Percentiles rank a stretch among this genome's conserved stretches.
Evolutionary conservation across 176 grass and related monocot genomes (phyloP).

Genomic region (Phyllostachys edulis): DNA sequence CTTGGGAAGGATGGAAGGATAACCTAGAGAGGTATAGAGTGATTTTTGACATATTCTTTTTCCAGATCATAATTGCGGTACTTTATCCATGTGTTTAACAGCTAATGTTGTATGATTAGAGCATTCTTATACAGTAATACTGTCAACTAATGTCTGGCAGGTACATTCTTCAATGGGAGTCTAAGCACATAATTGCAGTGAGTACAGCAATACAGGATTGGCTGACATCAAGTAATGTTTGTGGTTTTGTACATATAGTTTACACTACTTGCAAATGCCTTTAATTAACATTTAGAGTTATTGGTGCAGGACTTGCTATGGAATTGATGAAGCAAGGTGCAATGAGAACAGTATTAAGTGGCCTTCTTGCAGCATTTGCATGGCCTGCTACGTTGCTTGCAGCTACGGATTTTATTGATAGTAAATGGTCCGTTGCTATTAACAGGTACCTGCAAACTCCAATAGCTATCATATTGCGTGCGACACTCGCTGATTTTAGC

Average conservation of each 20-base stretch:
- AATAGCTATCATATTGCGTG: background rate
- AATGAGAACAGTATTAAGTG: constrained; percentile 78
- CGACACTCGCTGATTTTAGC: background rate
- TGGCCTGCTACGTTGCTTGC: constrained; percentile 73
- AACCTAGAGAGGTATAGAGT: constrained; percentile 77
- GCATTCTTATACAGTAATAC: background rate
- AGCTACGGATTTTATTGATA: constrained; percentile 93
- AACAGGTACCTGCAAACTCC: constrained; percentile 62
- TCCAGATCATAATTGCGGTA: constrained; percentile 11
- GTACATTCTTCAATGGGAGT: constrained; percentile 88
- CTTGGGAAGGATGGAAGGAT: constrained; percentile 87
- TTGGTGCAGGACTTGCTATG: constrained; percentile 55
- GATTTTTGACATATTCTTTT: constrained; percentile 14
- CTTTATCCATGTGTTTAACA: background rate
- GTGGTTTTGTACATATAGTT: constrained; percentile 6
- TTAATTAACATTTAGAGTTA: constrained; percentile 21
- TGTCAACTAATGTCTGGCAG: constrained; percentile 40
- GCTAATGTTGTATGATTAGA: constrained; percentile 12
- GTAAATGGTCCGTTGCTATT: constrained; percentile 93
- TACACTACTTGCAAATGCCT: background rate
- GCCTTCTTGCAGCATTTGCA: constrained; percentile 76
- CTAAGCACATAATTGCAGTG: constrained; percentile 74
- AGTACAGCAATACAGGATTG: constrained; percentile 94
- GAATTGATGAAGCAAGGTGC: constrained; percentile 92
- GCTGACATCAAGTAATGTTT: constrained; percentile 78